Conservation (phyloP, 2,329 filamentous ascomycete genomes). For the Pseudohalonectria lignicola region DNA sequence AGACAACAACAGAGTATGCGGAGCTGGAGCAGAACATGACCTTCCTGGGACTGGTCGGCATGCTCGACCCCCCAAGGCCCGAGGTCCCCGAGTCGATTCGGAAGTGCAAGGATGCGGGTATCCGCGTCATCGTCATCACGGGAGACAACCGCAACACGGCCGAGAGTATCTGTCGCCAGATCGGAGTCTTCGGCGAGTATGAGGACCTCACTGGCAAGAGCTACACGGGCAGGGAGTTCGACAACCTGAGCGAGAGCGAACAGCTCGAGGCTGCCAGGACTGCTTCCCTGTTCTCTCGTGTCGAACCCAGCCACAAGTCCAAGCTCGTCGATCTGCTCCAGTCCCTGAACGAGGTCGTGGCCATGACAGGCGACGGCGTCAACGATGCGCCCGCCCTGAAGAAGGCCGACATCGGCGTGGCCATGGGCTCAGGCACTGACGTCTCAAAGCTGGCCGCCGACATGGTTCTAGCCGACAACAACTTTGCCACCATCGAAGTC, state of each 20-base stretch:
- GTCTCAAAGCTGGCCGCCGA: slow-evolving; percentile 94
- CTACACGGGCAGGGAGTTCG: slow-evolving; percentile 91
- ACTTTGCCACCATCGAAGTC: slow-evolving; percentile 94
- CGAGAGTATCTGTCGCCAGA: slow-evolving; percentile 94
- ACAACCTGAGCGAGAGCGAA: slow-evolving; percentile 66
- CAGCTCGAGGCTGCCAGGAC: slow-evolving; percentile 75
- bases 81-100: slow-evolving; percentile 80
- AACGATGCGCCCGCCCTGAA: slow-evolving; percentile 97
- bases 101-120: slow-evolving; percentile 86
- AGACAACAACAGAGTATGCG: slow-evolving; percentile 73
- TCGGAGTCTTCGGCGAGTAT: slow-evolving; percentile 75
- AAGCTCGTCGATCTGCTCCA: slow-evolving; percentile 94
- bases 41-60: slow-evolving; percentile 83
- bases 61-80: slow-evolving; percentile 91
- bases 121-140: slow-evolving; percentile 95
- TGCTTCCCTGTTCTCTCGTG: slow-evolving; percentile 89
- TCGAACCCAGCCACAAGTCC: slow-evolving; percentile 94
- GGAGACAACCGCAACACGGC: slow-evolving; percentile 97
- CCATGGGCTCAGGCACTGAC: slow-evolving; percentile 96
- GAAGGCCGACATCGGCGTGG: slow-evolving; percentile 97
- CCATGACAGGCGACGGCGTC: slow-evolving; percentile 98
- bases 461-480: slow-evolving; percentile 97
- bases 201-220: slow-evolving; percentile 88
- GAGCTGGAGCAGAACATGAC: slow-evolving; percentile 91
- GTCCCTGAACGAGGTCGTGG: slow-evolving; percentile 84